A percentile compares a stretch with the other conserved stretches of the same genome.
These are phyloP conservation scores for Plasmopara viticola DNA, from an alignment of 352 stramenopile genomes.

Conservation along the genomic window DNA sequence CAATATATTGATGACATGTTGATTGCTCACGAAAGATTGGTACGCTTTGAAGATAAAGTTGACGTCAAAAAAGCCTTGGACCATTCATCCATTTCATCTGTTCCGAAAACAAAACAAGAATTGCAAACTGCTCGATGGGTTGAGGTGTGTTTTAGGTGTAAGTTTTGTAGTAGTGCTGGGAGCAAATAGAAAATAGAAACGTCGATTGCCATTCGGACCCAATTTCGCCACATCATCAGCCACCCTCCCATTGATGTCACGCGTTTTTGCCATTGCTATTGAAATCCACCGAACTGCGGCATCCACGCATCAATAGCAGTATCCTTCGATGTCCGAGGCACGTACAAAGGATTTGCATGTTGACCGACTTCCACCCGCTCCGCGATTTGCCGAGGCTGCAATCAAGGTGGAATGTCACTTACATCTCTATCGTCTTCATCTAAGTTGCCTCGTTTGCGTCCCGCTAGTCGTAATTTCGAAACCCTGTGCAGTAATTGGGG, in stretches of 20 bases:
- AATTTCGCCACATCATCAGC: conserved; percentile 1
- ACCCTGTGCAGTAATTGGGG: too few relatives aligned
- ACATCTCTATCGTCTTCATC: conserved; percentile 15
- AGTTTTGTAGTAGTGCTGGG: not conserved
- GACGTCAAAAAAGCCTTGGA: too few relatives aligned
- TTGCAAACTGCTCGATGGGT: conserved; percentile 5
- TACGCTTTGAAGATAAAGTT: too few relatives aligned
- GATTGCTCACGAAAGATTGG: too few relatives aligned
- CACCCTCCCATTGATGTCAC: not conserved
- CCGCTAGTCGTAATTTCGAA: too few relatives aligned
- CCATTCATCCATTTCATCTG: too few relatives aligned
- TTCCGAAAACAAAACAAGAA: not conserved
- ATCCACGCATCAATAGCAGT: conserved; percentile 30
- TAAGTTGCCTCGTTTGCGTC: conserved; percentile 20
- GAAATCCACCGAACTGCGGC: conserved; percentile 23
- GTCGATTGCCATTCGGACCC: not conserved
- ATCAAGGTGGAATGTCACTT: not conserved
- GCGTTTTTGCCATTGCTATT: conserved; percentile 15
- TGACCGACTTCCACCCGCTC: conserved; percentile 21
- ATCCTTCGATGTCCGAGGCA: conserved; percentile 24
- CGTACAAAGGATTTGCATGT: conserved; percentile 22
- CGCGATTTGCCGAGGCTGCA: conserved; percentile 17
- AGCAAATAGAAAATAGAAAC: conserved; percentile 1
- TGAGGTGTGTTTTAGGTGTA: not conserved
- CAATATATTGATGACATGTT: too few relatives aligned